Evolutionary conservation across 805 yeast genomes (phyloP), one percentile per base, ranked within the genome.

Genomic region (Lipomyces kockii): DNA sequence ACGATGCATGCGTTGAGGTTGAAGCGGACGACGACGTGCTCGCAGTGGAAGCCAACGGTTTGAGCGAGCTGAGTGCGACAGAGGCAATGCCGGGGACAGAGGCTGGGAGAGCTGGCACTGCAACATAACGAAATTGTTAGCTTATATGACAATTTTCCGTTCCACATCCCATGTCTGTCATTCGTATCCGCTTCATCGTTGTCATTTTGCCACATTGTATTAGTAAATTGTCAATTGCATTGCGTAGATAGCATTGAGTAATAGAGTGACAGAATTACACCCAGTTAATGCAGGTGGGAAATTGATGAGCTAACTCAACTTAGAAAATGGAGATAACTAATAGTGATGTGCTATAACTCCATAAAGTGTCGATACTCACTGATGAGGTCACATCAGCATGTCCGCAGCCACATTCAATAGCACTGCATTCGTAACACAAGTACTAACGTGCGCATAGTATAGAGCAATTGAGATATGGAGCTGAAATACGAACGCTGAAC

Each of bases 41-140:
- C 14, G 27, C 22, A 22, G 55, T 37, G 34, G 64, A 53, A n/a
- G 64, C 1, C 32, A 60, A 3, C 3, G 12, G n/a, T 32, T 57
- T 60, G 56, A 49, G 58, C 20, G 57, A 55, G 12, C 60, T 51
- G 32, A 35, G 65, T 56, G 58, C 49, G 61, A 57, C 65, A 29
- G 65, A 20, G 7, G 58, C 43, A 9, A 51, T 27, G 57, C 49
- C 64, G 35, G 60, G 64, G 6, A 57, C 43, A 25, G 53, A 39
- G 14, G 49, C 25, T 4, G 61, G 9, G 3, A 60, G 57, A 56
- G 61, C 20, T 51, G 27, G 27, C 9, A 22, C 49, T 29, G 49
- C 49, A n/a, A 8, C 9, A 6, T 17, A 37, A 37, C 17, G 43
- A 37, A 3, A 43, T 43, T n/a, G 49, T 43, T 43, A 43, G 49